Percentiles rank a stretch among this genome's conserved stretches.
Conservation (phyloP, 1,139 yeast genomes). For the Candida sanyaensis region DNA sequence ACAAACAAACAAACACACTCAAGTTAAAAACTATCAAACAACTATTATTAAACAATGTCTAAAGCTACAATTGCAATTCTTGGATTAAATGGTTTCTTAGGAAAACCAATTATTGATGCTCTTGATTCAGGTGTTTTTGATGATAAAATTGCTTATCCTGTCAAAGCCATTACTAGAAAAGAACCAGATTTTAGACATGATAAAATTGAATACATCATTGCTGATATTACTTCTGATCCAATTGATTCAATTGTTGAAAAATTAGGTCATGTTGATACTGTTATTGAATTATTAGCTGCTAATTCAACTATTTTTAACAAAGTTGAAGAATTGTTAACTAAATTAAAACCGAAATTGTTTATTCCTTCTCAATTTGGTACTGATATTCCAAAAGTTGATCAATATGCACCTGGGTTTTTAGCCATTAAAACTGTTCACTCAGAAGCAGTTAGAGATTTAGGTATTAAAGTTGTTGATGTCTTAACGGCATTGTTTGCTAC, state of each 20-base stretch:
- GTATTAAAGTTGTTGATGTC: slow-evolving; percentile 52
- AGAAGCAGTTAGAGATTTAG: slow-evolving; percentile 32
- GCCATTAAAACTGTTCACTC: slow-evolving; percentile 41
- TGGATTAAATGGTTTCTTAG: slow-evolving; percentile 57
- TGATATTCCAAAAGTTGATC: slow-evolving; percentile 28
- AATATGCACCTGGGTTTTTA: slow-evolving; percentile 36
- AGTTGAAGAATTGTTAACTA: slow-evolving; percentile 35
- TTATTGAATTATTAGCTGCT: slow-evolving; percentile 46
- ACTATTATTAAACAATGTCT: slow-evolving; percentile 9
- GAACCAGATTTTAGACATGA: slow-evolving; percentile 36
- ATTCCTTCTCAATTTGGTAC: slow-evolving; percentile 67
- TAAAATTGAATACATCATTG: slow-evolving; percentile 41
- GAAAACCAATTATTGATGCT: slow-evolving; percentile 47
- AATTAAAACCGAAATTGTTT: slow-evolving; percentile 51
- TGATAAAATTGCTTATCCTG: slow-evolving; percentile 47
- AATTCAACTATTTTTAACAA: slow-evolving; percentile 23
- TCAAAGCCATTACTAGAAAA: slow-evolving; percentile 52
- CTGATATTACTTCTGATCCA: slow-evolving; percentile 23
- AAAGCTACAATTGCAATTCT: slow-evolving; percentile 47
- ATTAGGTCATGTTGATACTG: slow-evolving; percentile 51
- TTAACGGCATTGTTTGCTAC: slow-evolving; percentile 45
- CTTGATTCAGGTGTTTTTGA: slow-evolving; percentile 44
- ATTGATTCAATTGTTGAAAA: slow-evolving; percentile 29
- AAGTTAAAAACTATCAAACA: no score
- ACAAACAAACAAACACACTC: background rate